phyloP scores from a whole-genome alignment of 257 asterid genomes.

The Solanum pennellii region DNA sequence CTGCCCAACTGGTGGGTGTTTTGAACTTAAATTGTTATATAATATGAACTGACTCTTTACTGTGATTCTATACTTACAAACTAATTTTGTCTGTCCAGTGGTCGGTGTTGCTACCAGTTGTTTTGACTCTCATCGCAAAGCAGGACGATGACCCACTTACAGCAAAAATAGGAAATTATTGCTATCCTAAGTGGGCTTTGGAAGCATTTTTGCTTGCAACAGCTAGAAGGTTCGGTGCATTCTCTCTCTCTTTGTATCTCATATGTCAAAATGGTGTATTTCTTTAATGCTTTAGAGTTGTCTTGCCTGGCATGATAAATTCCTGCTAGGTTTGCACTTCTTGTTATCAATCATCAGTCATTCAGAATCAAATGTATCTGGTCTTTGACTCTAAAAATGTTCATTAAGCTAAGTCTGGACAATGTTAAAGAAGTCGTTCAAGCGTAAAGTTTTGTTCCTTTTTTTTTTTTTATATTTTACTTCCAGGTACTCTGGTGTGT shows the following conservation, averaged over 20 bases:
- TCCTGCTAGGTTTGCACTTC: not conserved
- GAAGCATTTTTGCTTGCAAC: slow-evolving; percentile 84
- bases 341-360: not conserved
- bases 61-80: not conserved
- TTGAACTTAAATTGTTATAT: not conserved
- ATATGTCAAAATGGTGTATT: not conserved
- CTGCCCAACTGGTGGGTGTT: slow-evolving; percentile 57
- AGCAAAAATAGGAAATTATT: slow-evolving; percentile 33
- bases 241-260: not conserved
- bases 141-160: slow-evolving; percentile 39
- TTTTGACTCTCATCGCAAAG: slow-evolving; percentile 81
- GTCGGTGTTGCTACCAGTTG: slow-evolving; percentile 85
- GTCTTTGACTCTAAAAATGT: not conserved
- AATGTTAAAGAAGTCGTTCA: not conserved
- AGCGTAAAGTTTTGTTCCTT: not conserved
- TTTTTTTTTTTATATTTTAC: not conserved
- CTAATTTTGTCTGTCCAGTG: slow-evolving; percentile 44
- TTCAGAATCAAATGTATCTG: not conserved
- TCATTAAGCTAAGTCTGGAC: not conserved
- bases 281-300: not conserved
- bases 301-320: not conserved
- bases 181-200: slow-evolving; percentile 86
- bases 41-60: not conserved
- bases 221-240: slow-evolving; percentile 46
- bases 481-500: slow-evolving; percentile 84